Evolutionary conservation across 2,329 filamentous ascomycete species (phyloP).

Genomic region (Penicillium capsulatum): DNA sequence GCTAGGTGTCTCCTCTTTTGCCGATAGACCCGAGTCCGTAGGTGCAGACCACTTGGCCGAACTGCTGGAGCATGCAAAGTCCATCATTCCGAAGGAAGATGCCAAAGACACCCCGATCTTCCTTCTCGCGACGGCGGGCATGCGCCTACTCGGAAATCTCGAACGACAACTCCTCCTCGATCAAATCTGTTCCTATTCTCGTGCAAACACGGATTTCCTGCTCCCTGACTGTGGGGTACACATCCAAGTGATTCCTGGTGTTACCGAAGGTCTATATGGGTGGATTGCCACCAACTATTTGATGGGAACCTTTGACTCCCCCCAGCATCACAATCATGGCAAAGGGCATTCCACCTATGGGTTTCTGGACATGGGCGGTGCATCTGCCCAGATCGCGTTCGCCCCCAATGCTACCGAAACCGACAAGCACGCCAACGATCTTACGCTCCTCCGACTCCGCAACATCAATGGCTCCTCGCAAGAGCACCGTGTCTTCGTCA

Average conservation of each 20-base stretch:
- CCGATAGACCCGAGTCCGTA: constrained; percentile 67
- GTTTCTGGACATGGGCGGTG: constrained; percentile 97
- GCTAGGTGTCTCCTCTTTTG: constrained; percentile 76
- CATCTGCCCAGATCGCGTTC: constrained; percentile 96
- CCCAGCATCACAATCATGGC: constrained; percentile 70
- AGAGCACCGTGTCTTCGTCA: constrained; percentile 89
- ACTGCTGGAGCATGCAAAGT: constrained; percentile 76
- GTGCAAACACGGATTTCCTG: constrained; percentile 70
- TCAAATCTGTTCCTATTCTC: constrained; percentile 78
- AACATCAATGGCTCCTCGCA: constrained; percentile 70
- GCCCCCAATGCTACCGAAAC: constrained; percentile 90
- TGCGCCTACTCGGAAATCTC: constrained; percentile 73
- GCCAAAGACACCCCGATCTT: constrained; percentile 86
- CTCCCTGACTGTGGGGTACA: constrained; percentile 86
- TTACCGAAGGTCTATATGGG: constrained; percentile 92
- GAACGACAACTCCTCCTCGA: constrained; percentile 70
- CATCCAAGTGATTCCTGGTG: constrained; percentile 90
- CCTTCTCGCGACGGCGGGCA: constrained; percentile 90
- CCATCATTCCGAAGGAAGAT: constrained; percentile 70
- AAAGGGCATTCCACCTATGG: constrained; percentile 92
- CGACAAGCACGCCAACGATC: constrained; percentile 79
- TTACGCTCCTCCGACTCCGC: constrained; percentile 80
- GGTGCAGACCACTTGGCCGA: constrained; percentile 76
- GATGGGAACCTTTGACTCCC: constrained; percentile 80
- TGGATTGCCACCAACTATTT: constrained; percentile 98